Percentiles rank a stretch among this genome's conserved stretches.
Conservation (phyloP, 768 basidiomycete genomes). For the Lentinula raphanica region DNA sequence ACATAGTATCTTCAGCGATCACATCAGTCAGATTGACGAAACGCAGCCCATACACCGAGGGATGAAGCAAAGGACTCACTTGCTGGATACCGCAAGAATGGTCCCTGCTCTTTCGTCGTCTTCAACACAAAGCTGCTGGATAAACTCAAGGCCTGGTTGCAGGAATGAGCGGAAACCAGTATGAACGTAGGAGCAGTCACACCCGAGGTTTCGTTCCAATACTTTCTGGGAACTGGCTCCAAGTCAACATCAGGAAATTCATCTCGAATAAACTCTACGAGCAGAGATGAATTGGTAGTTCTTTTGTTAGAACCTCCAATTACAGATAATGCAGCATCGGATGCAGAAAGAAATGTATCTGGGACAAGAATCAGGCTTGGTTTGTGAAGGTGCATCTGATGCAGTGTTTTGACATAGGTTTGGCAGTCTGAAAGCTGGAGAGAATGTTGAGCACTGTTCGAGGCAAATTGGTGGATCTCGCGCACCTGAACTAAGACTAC, state of each 20-base stretch:
- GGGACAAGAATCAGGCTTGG: constrained; percentile 75
- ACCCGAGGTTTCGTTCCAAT: constrained; percentile 86
- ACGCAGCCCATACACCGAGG: constrained; percentile 20
- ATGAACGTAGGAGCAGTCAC: no score
- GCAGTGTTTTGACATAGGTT: constrained; percentile 84
- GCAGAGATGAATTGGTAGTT: constrained; percentile 45
- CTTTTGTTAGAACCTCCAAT: constrained; percentile 31
- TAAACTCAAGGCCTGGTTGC: constrained; percentile 81
- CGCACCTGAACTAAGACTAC: constrained; percentile 74
- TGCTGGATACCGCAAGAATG: constrained; percentile 72
- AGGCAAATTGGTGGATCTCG: constrained; percentile 4
- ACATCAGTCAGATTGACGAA: neutral
- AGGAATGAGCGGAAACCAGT: no score
- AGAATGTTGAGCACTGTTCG: neutral
- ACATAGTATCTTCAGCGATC: constrained; percentile 68
- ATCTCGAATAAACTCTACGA: constrained; percentile 69
- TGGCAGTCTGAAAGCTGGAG: constrained; percentile 76
- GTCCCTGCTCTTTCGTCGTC: constrained; percentile 80
- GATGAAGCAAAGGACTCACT: constrained; percentile 41
- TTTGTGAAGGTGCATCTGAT: constrained; percentile 75
- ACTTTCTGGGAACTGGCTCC: constrained; percentile 69
- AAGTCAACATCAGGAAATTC: constrained; percentile 66
- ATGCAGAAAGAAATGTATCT: constrained; percentile 66
- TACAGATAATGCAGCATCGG: constrained; percentile 43
- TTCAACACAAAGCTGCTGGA: constrained; percentile 72